Evolutionary conservation across 768 basidiomycete species (phyloP).

Genomic region (Trametes maxima): DNA sequence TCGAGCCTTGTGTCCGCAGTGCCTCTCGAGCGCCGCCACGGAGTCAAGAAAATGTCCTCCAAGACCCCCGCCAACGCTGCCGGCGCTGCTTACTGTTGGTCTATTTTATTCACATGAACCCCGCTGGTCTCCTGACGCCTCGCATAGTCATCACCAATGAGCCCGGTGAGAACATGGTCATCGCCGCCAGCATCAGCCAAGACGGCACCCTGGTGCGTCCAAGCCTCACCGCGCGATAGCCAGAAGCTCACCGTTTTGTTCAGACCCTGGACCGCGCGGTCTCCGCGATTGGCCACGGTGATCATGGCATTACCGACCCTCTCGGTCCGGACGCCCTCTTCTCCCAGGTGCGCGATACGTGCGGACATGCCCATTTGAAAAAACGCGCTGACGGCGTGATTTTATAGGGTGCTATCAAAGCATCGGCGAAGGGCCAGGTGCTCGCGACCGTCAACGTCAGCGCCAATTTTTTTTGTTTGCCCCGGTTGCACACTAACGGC

Average conservation of each 20-base stretch:
- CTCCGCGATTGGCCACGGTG: constrained; percentile 23
- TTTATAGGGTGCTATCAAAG: constrained; percentile 27
- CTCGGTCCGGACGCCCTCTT: constrained; percentile 28
- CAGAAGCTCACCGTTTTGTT: background rate
- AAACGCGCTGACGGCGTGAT: no score
- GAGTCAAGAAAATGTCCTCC: constrained; percentile 15
- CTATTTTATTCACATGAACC: background rate
- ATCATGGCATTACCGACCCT: constrained; percentile 23
- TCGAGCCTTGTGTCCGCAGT: constrained; percentile 13
- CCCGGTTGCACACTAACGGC: background rate
- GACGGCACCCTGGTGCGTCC: constrained; percentile 45
- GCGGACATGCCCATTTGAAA: background rate
- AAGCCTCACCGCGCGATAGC: no score
- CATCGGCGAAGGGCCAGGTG: constrained; percentile 25
- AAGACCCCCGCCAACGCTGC: constrained; percentile 11
- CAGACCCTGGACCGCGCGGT: constrained; percentile 26
- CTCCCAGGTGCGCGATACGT: constrained; percentile 16
- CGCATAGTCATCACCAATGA: constrained; percentile 53
- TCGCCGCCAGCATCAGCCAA: constrained; percentile 43
- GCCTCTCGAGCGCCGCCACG: constrained; percentile 10
- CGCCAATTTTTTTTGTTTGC: background rate
- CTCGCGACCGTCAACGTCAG: constrained; percentile 29
- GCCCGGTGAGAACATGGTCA: constrained; percentile 45
- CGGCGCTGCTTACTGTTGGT: constrained; percentile 21
- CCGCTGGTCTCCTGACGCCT: background rate